Base-by-base conservation (phyloP, 192 early-diverging fungal genomes). In the Backusella circina region DNA sequence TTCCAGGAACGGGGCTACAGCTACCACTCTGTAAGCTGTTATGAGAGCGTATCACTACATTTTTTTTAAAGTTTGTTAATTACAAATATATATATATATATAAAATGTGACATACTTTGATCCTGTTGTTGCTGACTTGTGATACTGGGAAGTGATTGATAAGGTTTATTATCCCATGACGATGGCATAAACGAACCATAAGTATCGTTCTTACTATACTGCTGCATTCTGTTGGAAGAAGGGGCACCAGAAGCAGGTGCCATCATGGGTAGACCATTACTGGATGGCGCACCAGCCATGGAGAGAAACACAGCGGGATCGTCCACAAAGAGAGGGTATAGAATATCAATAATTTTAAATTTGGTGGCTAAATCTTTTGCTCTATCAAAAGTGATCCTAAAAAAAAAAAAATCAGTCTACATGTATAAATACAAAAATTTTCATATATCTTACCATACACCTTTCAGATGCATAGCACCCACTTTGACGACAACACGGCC, bases 381-480 rank as follows among this genome's bases (percentile, higher is more conserved):
- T 68, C 93, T 84, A 57, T 81, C 76, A 76, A 91, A 89, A 16
- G 89, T 87, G 74, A 92, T 92, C 81, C 81, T 85, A 76, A 44
- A 50, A 33, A 35, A 37, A 5, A 31, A 39, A 31, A 32, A 16
- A 18, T 66, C 3, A 33, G 5, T 32, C n/a, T n/a, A n/a, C n/a
- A 31, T 21, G n/a, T 30, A 67, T 67, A 8, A n/a, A n/a, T n/a
- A n/a, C n/a, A n/a, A n/a, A n/a, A n/a, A n/a, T n/a, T n/a, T n/a
- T n/a, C n/a, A n/a, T n/a, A n/a, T n/a, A 16, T 72, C 84, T 81
- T 82, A 88, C 93, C 93, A 95, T 72, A 95, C 93, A 38, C 93
- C 93, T 80, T 95, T 95, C 31, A 95, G 84, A 74, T 93, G 91
- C 92, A 95, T 93, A 5, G 93, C 90, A 36, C 93, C 93, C 0